Base-by-base conservation (phyloP, 2,329 filamentous ascomycete species). In the Ophiostoma angusticollis region DNA sequence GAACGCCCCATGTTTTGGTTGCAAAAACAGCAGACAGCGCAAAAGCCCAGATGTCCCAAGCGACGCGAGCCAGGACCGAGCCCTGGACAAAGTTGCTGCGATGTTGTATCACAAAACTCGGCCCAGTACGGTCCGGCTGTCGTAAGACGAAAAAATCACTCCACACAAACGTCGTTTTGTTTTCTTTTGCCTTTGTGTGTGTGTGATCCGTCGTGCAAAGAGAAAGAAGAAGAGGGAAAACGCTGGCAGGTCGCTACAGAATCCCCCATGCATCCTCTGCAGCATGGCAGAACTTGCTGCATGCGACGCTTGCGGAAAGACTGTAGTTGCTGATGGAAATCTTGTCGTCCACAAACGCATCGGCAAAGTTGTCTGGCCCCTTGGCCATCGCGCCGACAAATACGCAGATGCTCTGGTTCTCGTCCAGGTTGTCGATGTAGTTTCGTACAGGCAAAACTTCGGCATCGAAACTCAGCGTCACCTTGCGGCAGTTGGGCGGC, bases 361-460 rank as follows among this genome's bases (percentile, higher is more conserved):
- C 91, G 47, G 91, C 91, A 58, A 98, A 98, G 61, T 84, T 89
- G 58, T 98, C 91, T 39, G 78, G 74, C 14, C 91, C 91, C 67
- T 96, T 96, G 43, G 91, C 91, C 89, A 98, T 98, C 51, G 91
- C 91, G 51, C 91, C 91, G 30, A 96, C 85, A 54, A 96, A 96
- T 46, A 98, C 89, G 55, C 89, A 95, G 41, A 96, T 84, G 64
- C 89, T 96, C 64, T 96, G 86, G 53, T 87, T 80, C 35, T 80
- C 67, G 11, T 72, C 75, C 9, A 96, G 67, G 4, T 73, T 75
- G 49, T 84, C 76, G 44, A 98, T 78, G 60, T 94, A 98, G 58
- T 95, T 86, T 51, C 84, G 74, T 24, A 91, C 83, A 34, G 84
- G 82, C 33, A 93, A 83, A 23, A 96, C 75, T 14, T 82, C 78